Base-by-base conservation (phyloP, 164 flowering plant genomes). In the Magnolia officinalis region DNA sequence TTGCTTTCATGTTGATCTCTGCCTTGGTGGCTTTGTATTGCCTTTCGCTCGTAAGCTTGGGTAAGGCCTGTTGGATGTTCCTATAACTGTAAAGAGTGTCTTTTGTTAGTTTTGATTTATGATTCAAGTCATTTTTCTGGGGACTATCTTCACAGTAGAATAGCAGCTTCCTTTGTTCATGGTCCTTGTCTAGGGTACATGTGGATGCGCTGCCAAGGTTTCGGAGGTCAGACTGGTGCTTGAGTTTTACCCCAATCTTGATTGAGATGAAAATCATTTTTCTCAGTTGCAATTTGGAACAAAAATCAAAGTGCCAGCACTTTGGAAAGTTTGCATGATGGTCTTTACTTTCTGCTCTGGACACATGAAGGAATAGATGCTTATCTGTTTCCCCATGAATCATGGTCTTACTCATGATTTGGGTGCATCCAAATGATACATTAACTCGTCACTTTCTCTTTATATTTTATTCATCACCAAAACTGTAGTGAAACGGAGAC, bases 11-110 rank as follows among this genome's bases (percentile, higher is more conserved):
- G 98, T 94, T 50, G 99, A 95, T 80, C 97, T 95, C 50, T 96
- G 99, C 80, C 98, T 96, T 78, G 99, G 99, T 75, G 99, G 99
- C 29, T 94, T 92, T 79, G 98, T 96, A 29, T 85, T 96, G 82
- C 99, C 99, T 67, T 96, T 93, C 79, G 98, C 99, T 82, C 91
- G 94, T 76, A 92, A 89, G 79, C 96, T 96, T 77, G 99, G 98
- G 99, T 96, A 91, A 64, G 86, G 13, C 31, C 31, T 37, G 8
- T 8, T 29, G 23, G 31, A 23, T 20, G 10, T 19, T 45, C 29
- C 9, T 63, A 63, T 26, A 72, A 21, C 13, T 49, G 18, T 74
- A 20, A 21, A 7, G 14, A 13, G 6, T 8, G 5, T 29, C 18
- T 24, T 0, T 14, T 8, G 61, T 26, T 26, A 26, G 29, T 55